Conservation (phyloP, 2,329 filamentous ascomycete species). For the Neofusicoccum ribis region DNA sequence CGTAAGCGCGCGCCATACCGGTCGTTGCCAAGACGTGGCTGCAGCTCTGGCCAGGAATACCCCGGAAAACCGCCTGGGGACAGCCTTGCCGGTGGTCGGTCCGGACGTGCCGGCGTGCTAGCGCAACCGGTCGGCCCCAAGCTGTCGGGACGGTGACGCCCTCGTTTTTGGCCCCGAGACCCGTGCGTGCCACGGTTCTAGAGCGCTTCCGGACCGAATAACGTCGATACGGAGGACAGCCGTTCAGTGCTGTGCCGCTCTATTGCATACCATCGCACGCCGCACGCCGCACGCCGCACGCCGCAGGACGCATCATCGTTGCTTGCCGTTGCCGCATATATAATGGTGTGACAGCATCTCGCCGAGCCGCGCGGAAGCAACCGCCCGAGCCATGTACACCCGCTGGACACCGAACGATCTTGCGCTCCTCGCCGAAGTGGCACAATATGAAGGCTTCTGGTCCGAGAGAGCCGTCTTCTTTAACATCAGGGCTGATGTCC, state of each 20-base stretch:
- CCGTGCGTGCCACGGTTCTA: too few species aligned
- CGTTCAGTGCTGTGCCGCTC: background rate
- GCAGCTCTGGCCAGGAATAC: background rate
- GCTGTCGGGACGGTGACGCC: too few species aligned
- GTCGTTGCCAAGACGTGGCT: too few species aligned
- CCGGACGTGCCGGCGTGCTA: too few species aligned
- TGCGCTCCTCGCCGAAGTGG: too few species aligned
- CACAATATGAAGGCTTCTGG: too few species aligned
- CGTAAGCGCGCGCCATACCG: background rate
- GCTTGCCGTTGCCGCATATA: background rate
- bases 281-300: too few species aligned
- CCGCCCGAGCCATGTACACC: background rate
- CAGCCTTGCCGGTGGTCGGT: too few species aligned
- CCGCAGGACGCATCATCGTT: background rate
- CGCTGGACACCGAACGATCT: background rate
- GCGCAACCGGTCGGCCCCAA: background rate
- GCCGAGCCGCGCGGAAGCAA: background rate
- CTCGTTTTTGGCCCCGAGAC: too few species aligned
- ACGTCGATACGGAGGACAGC: background rate
- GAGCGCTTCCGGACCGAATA: background rate
- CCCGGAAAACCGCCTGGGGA: background rate
- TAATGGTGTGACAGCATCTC: background rate
- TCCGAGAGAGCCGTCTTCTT: too few species aligned
- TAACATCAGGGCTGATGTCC: too few species aligned
- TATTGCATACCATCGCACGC: background rate